These are phyloP conservation scores for Candida sp. DNA, from an alignment of 1,139 yeast species.

Conservation along the genomic window DNA sequence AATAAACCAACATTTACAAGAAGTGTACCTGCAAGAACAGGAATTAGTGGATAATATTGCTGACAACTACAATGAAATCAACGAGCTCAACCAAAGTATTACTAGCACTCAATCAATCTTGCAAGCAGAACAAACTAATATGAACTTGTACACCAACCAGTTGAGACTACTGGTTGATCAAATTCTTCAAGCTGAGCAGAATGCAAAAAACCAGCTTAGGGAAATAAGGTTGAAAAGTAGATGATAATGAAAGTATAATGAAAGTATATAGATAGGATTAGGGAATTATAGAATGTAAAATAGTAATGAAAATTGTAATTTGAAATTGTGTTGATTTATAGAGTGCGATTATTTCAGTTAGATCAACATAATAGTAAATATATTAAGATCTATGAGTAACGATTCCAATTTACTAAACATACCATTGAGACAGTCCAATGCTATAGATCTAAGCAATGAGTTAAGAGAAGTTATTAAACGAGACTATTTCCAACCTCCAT, in stretches of 20 bases:
- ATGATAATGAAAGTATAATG: not conserved
- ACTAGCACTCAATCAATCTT: conserved; percentile 14
- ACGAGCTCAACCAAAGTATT: conserved; percentile 19
- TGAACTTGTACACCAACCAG: conserved; percentile 21
- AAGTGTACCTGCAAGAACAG: conserved; percentile 17
- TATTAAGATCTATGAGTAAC: conserved; percentile 8
- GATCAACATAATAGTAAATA: not conserved
- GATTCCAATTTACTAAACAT: conserved; percentile 42
- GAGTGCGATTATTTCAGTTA: not conserved
- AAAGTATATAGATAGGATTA: not conserved
- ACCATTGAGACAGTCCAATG: conserved; percentile 53
- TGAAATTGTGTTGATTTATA: too few species aligned
- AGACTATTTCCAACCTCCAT: conserved; percentile 66
- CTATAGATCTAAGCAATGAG: conserved; percentile 41
- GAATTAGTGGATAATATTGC: conserved; percentile 19
- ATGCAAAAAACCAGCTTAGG: conserved; percentile 21
- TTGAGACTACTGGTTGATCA: conserved; percentile 38
- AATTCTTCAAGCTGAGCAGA: conserved; percentile 34
- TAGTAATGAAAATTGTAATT: too few species aligned
- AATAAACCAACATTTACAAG: conserved; percentile 5
- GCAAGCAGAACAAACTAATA: conserved; percentile 26
- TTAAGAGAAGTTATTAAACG: conserved; percentile 49
- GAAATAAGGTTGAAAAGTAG: not conserved
- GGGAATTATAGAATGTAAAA: not conserved
- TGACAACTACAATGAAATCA: conserved; percentile 18